These are phyloP conservation scores for Edaphochlamys debaryana DNA, from an alignment of 139 green algal species.

Conservation along the genomic window DNA sequence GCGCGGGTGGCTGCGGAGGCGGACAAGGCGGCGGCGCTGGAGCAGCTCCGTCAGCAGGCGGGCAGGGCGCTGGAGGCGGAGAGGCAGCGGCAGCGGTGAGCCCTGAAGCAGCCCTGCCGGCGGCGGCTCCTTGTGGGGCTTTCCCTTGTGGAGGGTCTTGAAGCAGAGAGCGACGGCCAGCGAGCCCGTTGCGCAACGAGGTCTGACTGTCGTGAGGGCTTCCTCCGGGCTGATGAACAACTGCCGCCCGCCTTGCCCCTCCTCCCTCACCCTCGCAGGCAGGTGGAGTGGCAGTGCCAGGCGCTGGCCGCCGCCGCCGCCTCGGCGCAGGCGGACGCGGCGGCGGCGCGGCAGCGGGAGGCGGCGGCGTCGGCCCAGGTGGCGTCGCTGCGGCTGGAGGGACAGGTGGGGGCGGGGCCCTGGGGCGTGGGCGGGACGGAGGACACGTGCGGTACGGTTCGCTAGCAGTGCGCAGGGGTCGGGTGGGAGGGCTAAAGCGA, in stretches of 20 bases:
- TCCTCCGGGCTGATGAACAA: too few species aligned
- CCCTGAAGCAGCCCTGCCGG: not conserved
- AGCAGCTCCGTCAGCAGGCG: not conserved
- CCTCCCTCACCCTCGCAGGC: too few species aligned
- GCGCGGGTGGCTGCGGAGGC: conserved; percentile 4
- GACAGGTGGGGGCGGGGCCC: conserved; percentile 11
- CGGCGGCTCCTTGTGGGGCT: not conserved
- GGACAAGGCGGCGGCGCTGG: conserved; percentile 12
- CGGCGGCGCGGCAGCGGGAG: not conserved
- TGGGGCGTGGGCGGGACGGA: too few species aligned
- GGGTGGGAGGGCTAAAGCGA: too few species aligned
- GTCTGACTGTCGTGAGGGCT: too few species aligned
- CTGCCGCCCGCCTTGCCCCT: too few species aligned
- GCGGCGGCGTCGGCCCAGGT: conserved; percentile 2
- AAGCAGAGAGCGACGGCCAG: too few species aligned
- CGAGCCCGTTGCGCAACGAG: too few species aligned
- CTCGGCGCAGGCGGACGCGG: not conserved
- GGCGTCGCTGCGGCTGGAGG: conserved; percentile 12
- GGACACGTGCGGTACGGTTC: too few species aligned
- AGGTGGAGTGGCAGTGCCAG: not conserved
- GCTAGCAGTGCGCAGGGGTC: too few species aligned
- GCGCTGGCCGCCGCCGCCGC: not conserved
- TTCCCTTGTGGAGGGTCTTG: too few species aligned
- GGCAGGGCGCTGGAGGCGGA: conserved; percentile 1
- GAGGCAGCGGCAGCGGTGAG: conserved; percentile 9